Base-by-base conservation (phyloP, 768 basidiomycete species). In the Pleurotus tuoliensis region DNA sequence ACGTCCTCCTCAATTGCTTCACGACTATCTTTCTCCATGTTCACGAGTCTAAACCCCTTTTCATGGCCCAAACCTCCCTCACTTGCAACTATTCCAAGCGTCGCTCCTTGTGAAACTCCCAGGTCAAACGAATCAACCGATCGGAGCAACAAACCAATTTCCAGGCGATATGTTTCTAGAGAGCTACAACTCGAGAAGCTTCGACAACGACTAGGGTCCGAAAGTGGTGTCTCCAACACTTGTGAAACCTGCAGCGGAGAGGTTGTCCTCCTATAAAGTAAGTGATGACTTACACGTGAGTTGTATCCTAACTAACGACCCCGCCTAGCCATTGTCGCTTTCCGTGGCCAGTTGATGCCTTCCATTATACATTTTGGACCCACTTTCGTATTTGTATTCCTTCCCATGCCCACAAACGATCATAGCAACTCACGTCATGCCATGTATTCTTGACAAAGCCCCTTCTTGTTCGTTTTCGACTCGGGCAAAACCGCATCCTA, bases 131-230 rank as follows among this genome's bases (percentile, higher is more conserved):
- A 22, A 47, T 22, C 20, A 4, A 18, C 27, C 34, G 48, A 27
- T 50, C 48, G n/a, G 54, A 56, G 9, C 18, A 30, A 7, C 37
- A 55, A 50, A 18, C 51, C 13, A 30, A 57, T 41, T 50, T 55
- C 43, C 39, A 18, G 38, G 22, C 49, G 25, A 24, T 88, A 76
- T 64, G 84, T 88, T 47, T 77, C 84, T 24, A 86, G 80, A 66
- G 79, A 85, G 63, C 79, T 74, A 60, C 90, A 92, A 67, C 67
- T 92, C 62, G 80, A 81, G 66, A 83, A 80, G 69, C 70, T 92
- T 62, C 77, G 75, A 66, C 63, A 68, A 30, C 81, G 84, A 60
- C 70, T 92, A 66, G 74, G 79, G 62, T 67, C 63, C 61, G 52
- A 68, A 58, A 66, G 59, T 56, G 62, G 61, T 58, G 57, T 67